Percentiles rank a stretch among this genome's conserved stretches.
Conservation (phyloP, 73 alveolate genomes). For the Uronychia setigera region DNA sequence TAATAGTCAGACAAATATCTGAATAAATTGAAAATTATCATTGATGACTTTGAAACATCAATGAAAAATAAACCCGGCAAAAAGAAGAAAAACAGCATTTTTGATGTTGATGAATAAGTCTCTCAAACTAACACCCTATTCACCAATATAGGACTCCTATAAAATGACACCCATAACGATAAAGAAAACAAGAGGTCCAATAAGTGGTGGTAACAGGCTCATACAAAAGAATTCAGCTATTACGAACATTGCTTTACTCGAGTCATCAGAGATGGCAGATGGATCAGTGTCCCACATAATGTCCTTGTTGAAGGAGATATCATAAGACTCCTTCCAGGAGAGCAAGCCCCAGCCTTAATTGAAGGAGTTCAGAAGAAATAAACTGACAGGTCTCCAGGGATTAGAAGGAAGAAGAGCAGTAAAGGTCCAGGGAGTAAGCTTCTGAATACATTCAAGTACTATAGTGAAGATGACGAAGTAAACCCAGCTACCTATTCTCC, state of each 20-base stretch:
- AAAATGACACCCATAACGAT: too few relatives aligned
- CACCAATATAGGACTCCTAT: too few relatives aligned
- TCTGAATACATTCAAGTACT: not conserved
- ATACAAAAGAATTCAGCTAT: conserved; percentile 33
- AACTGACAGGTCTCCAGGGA: not conserved
- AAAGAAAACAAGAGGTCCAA: too few relatives aligned
- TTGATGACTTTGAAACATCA: not conserved
- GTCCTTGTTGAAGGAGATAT: conserved; percentile 44
- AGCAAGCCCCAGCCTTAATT: conserved; percentile 45
- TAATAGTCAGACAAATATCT: not conserved
- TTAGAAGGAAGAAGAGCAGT: not conserved
- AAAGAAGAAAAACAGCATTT: not conserved
- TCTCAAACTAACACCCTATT: too few relatives aligned
- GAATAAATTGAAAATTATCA: not conserved
- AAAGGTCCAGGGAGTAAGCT: too few relatives aligned
- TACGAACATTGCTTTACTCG: conserved; percentile 54
- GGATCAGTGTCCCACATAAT: conserved; percentile 42
- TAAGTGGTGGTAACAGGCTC: not conserved
- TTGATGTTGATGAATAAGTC: not conserved
- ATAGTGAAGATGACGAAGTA: not conserved
- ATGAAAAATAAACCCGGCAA: not conserved
- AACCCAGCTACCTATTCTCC: too few relatives aligned
- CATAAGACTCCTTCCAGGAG: conserved; percentile 46
- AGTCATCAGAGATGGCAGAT: conserved; percentile 25
- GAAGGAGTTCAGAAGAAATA: not conserved